Conservation (phyloP, 768 basidiomycete species). For the Rubroboletus pulcherrimus region DNA sequence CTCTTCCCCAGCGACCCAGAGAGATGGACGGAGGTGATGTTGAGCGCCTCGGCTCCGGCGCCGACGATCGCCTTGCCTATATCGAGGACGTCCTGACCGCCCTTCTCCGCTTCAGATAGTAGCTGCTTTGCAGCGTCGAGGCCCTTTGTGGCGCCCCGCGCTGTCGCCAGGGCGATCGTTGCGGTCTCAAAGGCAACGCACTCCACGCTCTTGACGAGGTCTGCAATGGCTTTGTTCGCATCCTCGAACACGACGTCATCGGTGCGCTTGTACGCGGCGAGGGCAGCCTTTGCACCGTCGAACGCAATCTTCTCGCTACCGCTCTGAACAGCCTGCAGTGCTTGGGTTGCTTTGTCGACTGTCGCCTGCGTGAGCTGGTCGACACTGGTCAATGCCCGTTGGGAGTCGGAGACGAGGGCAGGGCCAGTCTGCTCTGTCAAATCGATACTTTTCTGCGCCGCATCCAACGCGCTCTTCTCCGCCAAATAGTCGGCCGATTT, state of each 20-base stretch:
- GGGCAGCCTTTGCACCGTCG: background rate
- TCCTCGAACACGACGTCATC: background rate
- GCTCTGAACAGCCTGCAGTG: background rate
- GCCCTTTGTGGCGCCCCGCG: background rate
- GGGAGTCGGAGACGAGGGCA: background rate
- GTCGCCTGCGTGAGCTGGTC: background rate
- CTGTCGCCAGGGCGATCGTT: background rate
- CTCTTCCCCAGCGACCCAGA: slow-evolving; percentile 4
- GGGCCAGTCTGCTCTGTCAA: background rate
- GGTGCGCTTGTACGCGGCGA: background rate
- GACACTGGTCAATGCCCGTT: background rate
- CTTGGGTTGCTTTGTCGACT: background rate
- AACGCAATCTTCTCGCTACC: slow-evolving; percentile 1
- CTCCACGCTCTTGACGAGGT: background rate
- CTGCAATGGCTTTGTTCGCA: background rate
- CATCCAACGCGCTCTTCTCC: background rate
- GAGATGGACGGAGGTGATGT: slow-evolving; percentile 3
- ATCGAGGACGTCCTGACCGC: background rate
- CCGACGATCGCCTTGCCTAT: background rate
- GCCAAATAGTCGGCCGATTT: background rate
- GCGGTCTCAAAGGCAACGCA: background rate
- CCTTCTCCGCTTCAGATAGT: background rate
- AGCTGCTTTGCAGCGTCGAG: background rate
- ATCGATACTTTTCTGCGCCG: background rate
- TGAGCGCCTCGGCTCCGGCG: background rate